Conservation (phyloP, 179 eudicot genomes). For the Dionaea muscipula region DNA sequence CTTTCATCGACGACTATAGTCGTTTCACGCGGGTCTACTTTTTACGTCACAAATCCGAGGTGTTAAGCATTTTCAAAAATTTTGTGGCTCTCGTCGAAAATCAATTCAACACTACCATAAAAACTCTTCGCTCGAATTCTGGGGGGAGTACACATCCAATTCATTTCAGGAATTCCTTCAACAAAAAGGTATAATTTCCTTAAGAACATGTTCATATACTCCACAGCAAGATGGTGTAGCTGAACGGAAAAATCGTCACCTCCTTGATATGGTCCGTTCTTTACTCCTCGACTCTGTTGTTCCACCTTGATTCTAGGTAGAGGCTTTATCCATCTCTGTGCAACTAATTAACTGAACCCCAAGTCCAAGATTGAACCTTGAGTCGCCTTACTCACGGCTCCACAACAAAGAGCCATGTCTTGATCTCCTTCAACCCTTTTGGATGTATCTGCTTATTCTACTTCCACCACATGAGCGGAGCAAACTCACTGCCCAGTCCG, state of each 20-base stretch:
- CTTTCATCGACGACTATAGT: not conserved
- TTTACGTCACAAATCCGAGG: not conserved
- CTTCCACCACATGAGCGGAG: not conserved
- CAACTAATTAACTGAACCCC: not conserved
- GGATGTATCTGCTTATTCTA: not conserved
- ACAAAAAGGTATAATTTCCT: not conserved
- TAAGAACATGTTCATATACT: not conserved
- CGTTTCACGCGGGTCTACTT: not conserved
- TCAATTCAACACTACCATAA: not conserved
- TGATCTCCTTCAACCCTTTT: not conserved
- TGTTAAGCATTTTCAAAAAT: not conserved
- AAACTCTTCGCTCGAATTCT: not conserved
- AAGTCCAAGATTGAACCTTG: not conserved
- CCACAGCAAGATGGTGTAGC: not conserved
- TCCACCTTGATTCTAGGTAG: not conserved
- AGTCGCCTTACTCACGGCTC: not conserved
- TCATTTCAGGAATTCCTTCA: not conserved
- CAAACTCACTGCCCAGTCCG: not conserved
- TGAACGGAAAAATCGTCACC: not conserved
- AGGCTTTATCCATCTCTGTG: not conserved
- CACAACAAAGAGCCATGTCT: not conserved
- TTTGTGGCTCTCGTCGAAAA: not conserved
- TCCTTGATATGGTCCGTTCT: not conserved
- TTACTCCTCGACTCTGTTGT: not conserved
- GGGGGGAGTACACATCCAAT: not conserved